Evolutionary conservation across 2,329 filamentous ascomycete species (phyloP).

Genomic region (Grosmannia serpens): DNA sequence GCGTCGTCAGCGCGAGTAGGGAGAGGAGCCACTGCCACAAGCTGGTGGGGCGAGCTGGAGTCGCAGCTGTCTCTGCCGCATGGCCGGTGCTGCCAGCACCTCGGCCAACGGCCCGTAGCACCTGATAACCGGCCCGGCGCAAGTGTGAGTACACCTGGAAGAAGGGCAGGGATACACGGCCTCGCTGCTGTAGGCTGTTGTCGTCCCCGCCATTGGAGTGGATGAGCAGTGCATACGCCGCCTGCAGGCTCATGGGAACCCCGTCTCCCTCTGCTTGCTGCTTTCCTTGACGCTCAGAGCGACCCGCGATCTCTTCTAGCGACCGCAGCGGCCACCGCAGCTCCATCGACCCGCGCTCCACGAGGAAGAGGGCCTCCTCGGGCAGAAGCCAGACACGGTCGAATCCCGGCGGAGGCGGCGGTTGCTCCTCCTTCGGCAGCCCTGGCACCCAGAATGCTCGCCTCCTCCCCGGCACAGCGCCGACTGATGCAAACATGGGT

Average conservation of each 20-base stretch:
- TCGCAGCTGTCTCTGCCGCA: too few relatives aligned
- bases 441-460: conserved; percentile 27
- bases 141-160: conserved; percentile 83
- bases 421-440: conserved; percentile 34
- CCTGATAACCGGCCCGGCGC: conserved; percentile 70
- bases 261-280: conserved; percentile 34
- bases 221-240: conserved; percentile 75
- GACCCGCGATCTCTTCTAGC: conserved; percentile 35
- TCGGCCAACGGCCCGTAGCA: conserved; percentile 24
- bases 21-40: conserved; percentile 45
- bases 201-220: conserved; percentile 43
- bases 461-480: conserved; percentile 34
- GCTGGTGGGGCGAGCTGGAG: conserved; percentile 10
- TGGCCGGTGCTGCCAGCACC: conserved; percentile 4
- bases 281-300: conserved; percentile 2
- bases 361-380: conserved; percentile 80
- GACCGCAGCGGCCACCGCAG: conserved; percentile 63
- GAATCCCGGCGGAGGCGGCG: conserved; percentile 27
- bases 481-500: conserved; percentile 54
- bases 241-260: conserved; percentile 82
- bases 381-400: conserved; percentile 73
- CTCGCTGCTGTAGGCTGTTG: conserved; percentile 26
- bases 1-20: not conserved
- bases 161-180: conserved; percentile 58
- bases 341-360: conserved; percentile 81